Evolutionary conservation across 495 filamentous ascomycete species (phyloP).

Genomic region (Aspergillus bertholletiae): DNA sequence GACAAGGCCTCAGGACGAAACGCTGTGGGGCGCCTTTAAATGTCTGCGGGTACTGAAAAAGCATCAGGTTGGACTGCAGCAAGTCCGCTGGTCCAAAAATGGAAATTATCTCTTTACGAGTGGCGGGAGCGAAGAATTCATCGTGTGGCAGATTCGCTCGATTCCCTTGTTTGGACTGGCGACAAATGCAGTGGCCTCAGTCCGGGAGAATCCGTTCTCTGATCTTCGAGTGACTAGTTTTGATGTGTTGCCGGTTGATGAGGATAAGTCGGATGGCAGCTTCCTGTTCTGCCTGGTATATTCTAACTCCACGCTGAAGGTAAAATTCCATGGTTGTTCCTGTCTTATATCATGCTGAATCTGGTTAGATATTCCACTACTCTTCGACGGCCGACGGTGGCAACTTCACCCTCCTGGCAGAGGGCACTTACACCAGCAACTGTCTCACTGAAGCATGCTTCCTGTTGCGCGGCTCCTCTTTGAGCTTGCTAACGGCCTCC

Average conservation of each 20-base stretch:
- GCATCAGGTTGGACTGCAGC: conserved; percentile 81
- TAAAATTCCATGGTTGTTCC: conserved; percentile 17
- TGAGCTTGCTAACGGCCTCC: conserved; percentile 52
- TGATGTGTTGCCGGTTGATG: conserved; percentile 45
- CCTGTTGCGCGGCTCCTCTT: conserved; percentile 20
- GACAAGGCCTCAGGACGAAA: conserved; percentile 11
- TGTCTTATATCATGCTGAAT: conserved; percentile 4
- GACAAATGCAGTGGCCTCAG: conserved; percentile 60
- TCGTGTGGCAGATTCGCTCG: conserved; percentile 65
- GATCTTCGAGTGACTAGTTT: conserved; percentile 82
- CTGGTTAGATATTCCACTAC: conserved; percentile 56
- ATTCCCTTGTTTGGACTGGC: conserved; percentile 54
- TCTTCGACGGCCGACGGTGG: conserved; percentile 22
- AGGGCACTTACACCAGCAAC: conserved; percentile 66
- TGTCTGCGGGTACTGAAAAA: conserved; percentile 63
- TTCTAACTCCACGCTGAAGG: conserved; percentile 74
- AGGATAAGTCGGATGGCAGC: conserved; percentile 11
- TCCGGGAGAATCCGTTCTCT: conserved; percentile 52
- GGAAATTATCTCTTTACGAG: conserved; percentile 75
- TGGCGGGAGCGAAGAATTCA: conserved; percentile 84
- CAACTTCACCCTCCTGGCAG: conserved; percentile 52
- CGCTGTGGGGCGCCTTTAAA: conserved; percentile 34
- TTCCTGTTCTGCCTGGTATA: conserved; percentile 63
- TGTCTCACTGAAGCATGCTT: conserved; percentile 75
- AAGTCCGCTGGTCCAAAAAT: conserved; percentile 65